Percentiles rank a stretch among this genome's conserved stretches.
Evolutionary conservation across 2,329 filamentous ascomycete species (phyloP).

Genomic region (Corniculantispora saksenae): DNA sequence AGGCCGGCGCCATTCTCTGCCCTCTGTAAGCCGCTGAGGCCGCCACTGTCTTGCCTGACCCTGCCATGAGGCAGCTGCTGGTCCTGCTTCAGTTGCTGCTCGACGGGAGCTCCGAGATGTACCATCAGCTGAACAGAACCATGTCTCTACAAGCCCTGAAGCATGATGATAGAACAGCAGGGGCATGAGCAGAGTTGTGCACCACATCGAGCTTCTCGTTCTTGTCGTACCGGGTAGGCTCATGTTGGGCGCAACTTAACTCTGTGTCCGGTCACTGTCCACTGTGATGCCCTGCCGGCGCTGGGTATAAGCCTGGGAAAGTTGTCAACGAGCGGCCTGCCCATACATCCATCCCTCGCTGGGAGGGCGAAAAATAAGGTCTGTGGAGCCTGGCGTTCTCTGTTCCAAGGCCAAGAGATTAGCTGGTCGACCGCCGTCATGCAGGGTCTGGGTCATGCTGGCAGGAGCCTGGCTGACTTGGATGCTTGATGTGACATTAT

Average conservation of each 20-base stretch:
- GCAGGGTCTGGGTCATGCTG: slow-evolving; percentile 10
- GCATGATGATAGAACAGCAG: background rate
- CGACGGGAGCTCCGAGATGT: background rate
- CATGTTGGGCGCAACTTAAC: background rate
- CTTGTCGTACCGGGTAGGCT: background rate
- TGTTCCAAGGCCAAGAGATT: slow-evolving; percentile 14
- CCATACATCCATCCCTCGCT: too few species aligned
- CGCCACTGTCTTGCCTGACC: too few species aligned
- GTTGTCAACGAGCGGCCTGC: background rate
- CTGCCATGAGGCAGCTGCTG: too few species aligned
- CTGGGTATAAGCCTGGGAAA: background rate
- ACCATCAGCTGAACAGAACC: background rate
- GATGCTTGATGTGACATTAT: slow-evolving; percentile 1
- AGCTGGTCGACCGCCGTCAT: background rate
- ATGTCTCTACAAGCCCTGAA: background rate
- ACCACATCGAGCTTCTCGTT: background rate
- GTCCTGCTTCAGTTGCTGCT: too few species aligned
- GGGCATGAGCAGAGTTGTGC: background rate
- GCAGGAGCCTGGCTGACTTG: background rate
- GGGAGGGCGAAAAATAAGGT: background rate
- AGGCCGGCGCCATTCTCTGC: background rate
- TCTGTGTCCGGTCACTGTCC: background rate
- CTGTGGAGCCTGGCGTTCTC: slow-evolving; percentile 2
- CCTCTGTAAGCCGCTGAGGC: background rate
- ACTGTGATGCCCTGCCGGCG: background rate